These are phyloP conservation scores for Exophiala xenobiotica DNA, from an alignment of 2,329 filamentous ascomycete genomes.

Conservation along the genomic window DNA sequence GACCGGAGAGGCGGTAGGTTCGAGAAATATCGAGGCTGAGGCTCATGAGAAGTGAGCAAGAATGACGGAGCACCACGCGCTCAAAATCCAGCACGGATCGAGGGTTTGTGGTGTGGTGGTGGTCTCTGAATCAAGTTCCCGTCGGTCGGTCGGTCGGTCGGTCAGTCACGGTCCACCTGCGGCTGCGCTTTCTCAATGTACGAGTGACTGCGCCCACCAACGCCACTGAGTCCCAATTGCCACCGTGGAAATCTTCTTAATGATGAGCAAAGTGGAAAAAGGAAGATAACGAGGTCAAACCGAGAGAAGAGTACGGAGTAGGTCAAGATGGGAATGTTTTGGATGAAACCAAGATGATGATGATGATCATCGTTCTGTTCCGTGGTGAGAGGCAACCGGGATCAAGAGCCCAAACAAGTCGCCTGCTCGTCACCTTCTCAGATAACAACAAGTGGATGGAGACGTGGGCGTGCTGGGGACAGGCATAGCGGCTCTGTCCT, in stretches of 20 bases:
- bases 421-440: no score
- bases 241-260: neutral
- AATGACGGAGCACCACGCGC: neutral
- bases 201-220: neutral
- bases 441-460: no score
- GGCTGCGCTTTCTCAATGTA: neutral
- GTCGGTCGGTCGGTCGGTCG: neutral
- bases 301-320: no score
- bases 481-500: neutral
- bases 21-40: neutral
- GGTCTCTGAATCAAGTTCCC: neutral
- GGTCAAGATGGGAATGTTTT: neutral
- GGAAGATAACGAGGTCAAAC: no score
- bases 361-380: neutral
- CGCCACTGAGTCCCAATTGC: neutral
- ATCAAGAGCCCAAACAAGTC: no score
- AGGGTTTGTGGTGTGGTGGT: neutral
- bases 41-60: conserved; percentile 1
- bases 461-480: neutral
- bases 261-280: no score
- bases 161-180: neutral
- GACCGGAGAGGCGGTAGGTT: conserved; percentile 5
- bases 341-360: neutral
- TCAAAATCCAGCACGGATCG: neutral
- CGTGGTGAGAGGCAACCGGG: neutral